Conservation (phyloP, 2,329 filamentous ascomycete genomes). For the Albophoma yamanashiensis region DNA sequence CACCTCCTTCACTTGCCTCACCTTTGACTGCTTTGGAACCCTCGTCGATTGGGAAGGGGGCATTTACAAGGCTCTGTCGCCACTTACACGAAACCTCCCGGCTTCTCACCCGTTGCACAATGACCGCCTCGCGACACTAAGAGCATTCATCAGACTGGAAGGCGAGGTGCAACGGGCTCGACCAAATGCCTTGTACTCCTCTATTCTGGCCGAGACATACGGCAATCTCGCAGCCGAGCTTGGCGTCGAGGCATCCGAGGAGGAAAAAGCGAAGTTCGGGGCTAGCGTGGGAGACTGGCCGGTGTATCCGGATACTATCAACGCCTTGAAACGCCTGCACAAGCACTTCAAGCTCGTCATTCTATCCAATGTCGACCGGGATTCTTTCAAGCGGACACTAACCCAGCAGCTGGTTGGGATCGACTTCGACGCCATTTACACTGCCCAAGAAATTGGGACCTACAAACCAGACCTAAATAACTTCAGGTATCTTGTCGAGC, state of each 20-base stretch:
- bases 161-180: conserved; percentile 47
- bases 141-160: conserved; percentile 37
- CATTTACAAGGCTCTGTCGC: conserved; percentile 41
- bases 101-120: conserved; percentile 22
- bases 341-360: conserved; percentile 47
- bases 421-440: conserved; percentile 52
- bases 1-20: conserved; percentile 33
- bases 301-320: conserved; percentile 46
- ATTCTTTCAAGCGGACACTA: conserved; percentile 14
- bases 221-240: conserved; percentile 20
- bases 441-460: conserved; percentile 58
- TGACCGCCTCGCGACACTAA: conserved; percentile 27
- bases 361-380: conserved; percentile 47
- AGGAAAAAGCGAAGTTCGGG: conserved; percentile 21
- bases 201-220: conserved; percentile 32
- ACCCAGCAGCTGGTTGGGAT: conserved; percentile 32
- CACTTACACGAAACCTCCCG: conserved; percentile 32
- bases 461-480: conserved; percentile 60
- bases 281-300: conserved; percentile 40
- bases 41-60: conserved; percentile 71
- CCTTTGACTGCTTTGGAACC: conserved; percentile 74
- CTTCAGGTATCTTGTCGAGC: conserved; percentile 53
- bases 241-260: conserved; percentile 18
- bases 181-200: conserved; percentile 25
- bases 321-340: conserved; percentile 36